phyloP scores from a whole-genome alignment of 2,329 filamentous ascomycete genomes.

The Coniochaeta sp. region DNA sequence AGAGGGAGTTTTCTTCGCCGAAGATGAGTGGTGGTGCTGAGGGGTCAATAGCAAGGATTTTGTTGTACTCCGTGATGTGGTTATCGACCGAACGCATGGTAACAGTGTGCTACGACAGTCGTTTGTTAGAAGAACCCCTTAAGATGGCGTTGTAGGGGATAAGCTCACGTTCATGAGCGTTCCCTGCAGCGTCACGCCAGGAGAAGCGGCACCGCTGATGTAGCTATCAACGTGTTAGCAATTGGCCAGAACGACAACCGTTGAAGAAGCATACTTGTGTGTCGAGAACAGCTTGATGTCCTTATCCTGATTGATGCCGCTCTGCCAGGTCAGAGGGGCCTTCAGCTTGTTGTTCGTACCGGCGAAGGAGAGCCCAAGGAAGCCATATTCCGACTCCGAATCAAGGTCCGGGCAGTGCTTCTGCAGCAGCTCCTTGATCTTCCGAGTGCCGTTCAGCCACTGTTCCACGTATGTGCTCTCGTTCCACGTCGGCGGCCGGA shows the following conservation, averaged over 20 bases:
- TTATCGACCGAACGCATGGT: conserved; percentile 40
- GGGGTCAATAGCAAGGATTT: conserved; percentile 26
- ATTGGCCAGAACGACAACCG: neutral
- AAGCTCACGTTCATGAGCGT: conserved; percentile 49
- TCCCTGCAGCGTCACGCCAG: conserved; percentile 53
- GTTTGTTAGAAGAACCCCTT: neutral
- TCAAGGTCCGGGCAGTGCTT: conserved; percentile 43
- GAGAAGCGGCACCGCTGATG: conserved; percentile 51
- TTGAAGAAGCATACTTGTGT: conserved; percentile 43
- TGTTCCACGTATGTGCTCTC: conserved; percentile 49
- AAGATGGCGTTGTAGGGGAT: neutral
- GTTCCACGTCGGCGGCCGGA: conserved; percentile 45
- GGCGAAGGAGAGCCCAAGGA: conserved; percentile 52
- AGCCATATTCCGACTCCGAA: conserved; percentile 34
- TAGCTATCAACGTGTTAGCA: conserved; percentile 36
- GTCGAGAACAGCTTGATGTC: conserved; percentile 47
- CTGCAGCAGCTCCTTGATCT: conserved; percentile 37
- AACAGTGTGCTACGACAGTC: conserved; percentile 34
- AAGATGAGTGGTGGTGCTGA: conserved; percentile 44
- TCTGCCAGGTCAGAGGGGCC: conserved; percentile 41
- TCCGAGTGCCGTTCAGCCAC: conserved; percentile 48
- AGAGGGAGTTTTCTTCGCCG: conserved; percentile 56
- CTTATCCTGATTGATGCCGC: conserved; percentile 41
- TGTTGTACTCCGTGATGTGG: conserved; percentile 39
- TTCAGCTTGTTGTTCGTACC: conserved; percentile 44